phyloP scores from a whole-genome alignment of 2,329 filamentous ascomycete genomes.

The Apiospora arundinis region DNA sequence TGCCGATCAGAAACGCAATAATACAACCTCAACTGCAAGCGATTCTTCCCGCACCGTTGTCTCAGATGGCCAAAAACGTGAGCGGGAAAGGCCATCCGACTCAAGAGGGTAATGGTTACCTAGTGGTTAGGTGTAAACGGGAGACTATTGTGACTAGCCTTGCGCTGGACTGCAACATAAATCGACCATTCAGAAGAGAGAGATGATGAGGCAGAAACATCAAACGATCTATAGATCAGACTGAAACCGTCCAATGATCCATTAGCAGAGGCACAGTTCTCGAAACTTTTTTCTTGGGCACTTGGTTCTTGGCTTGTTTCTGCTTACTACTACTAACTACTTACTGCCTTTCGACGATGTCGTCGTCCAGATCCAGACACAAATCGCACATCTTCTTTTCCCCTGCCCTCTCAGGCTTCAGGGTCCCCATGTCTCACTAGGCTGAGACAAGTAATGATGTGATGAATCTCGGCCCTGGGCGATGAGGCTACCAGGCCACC shows the following conservation, averaged over 20 bases:
- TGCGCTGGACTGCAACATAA: background rate
- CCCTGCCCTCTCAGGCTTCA: too few relatives aligned
- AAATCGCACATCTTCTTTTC: background rate
- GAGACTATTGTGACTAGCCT: conserved; percentile 9
- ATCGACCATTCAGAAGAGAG: background rate
- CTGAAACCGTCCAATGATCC: background rate
- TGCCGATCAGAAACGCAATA: conserved; percentile 1
- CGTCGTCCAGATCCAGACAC: background rate
- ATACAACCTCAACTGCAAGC: conserved; percentile 5
- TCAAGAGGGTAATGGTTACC: background rate
- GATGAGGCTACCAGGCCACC: background rate
- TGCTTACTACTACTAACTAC: conserved; percentile 2
- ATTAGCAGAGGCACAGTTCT: background rate
- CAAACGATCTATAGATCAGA: conserved; percentile 10
- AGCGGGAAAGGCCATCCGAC: background rate
- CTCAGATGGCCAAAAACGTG: conserved; percentile 5
- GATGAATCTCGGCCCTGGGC: conserved; percentile 9
- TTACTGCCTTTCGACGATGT: background rate
- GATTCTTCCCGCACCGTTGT: background rate
- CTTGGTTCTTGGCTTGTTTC: background rate
- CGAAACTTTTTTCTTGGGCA: background rate
- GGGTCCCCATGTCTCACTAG: conserved; percentile 13
- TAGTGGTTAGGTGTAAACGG: background rate
- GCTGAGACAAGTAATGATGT: conserved; percentile 2
- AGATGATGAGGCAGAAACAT: background rate